These are phyloP conservation scores for Cryptococcus sp. DNA, from an alignment of 1,284 basidiomycete species.

Conservation along the genomic window DNA sequence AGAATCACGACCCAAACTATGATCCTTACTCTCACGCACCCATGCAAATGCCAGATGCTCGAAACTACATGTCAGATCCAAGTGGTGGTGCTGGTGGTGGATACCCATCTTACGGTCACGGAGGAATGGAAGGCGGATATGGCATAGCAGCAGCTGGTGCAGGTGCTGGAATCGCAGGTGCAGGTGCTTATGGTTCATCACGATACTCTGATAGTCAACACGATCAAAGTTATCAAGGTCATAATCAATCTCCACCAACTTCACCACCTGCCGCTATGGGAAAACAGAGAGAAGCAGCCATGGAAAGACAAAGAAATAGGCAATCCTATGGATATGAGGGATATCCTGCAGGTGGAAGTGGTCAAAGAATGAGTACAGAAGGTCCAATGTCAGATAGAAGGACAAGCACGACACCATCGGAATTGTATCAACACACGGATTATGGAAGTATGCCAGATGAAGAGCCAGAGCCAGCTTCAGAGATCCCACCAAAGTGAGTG, in stretches of 20 bases:
- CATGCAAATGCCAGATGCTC: slow-evolving; percentile 41
- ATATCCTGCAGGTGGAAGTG: slow-evolving; percentile 1
- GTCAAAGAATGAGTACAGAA: slow-evolving; percentile 4
- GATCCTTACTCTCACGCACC: slow-evolving; percentile 24
- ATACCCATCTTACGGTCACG: slow-evolving; percentile 12
- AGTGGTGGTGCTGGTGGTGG: not conserved
- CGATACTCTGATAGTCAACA: slow-evolving; percentile 11
- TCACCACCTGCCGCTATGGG: slow-evolving; percentile 17
- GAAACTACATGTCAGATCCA: slow-evolving; percentile 25
- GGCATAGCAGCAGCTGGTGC: slow-evolving; percentile 22
- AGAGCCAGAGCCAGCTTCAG: slow-evolving; percentile 14
- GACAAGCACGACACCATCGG: slow-evolving; percentile 13
- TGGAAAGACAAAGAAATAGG: slow-evolving; percentile 14
- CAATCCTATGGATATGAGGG: slow-evolving; percentile 5
- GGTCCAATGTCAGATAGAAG: slow-evolving; percentile 14
- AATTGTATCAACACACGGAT: slow-evolving; percentile 39
- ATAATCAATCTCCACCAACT: not conserved
- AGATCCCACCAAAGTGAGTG: slow-evolving; percentile 43
- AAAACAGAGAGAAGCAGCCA: slow-evolving; percentile 34
- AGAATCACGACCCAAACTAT: slow-evolving; percentile 5
- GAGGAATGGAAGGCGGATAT: slow-evolving; percentile 24
- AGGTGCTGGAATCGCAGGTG: slow-evolving; percentile 18
- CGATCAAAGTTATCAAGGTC: slow-evolving; percentile 6
- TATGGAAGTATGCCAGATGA: slow-evolving; percentile 21
- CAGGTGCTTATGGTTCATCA: slow-evolving; percentile 3